Conservation (phyloP, 495 filamentous ascomycete genomes). For the Viridothelium virens region DNA sequence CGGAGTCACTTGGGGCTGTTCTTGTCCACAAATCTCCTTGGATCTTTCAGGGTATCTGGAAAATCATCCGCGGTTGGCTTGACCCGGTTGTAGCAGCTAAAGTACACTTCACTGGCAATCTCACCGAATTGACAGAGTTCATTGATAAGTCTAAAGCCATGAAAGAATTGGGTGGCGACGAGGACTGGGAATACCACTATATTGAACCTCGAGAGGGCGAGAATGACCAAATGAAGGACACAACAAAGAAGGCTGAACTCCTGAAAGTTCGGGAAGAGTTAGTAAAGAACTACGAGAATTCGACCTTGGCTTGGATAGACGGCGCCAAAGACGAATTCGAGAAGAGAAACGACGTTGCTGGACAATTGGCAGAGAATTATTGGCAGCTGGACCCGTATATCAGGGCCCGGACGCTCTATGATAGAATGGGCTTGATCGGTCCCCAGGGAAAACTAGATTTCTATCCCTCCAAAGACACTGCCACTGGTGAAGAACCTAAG, state of each 20-base stretch:
- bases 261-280: conserved; percentile 51
- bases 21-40: conserved; percentile 97
- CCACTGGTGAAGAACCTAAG: neutral
- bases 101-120: conserved; percentile 85
- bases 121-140: conserved; percentile 70
- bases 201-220: conserved; percentile 66
- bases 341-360: conserved; percentile 46
- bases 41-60: conserved; percentile 80
- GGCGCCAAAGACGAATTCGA: conserved; percentile 32
- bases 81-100: conserved; percentile 94
- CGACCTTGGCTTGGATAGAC: conserved; percentile 62
- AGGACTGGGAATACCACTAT: conserved; percentile 74
- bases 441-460: conserved; percentile 31
- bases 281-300: conserved; percentile 60
- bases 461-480: conserved; percentile 22
- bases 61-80: conserved; percentile 89
- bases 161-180: conserved; percentile 72
- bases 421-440: conserved; percentile 30
- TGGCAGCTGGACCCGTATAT: conserved; percentile 53
- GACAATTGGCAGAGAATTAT: conserved; percentile 62
- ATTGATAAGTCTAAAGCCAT: conserved; percentile 63
- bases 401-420: conserved; percentile 33
- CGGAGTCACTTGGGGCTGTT: conserved; percentile 81
- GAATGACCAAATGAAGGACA: conserved; percentile 64
- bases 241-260: conserved; percentile 51